Base-by-base conservation (phyloP, 192 early-diverging fungal species). In the Fimicolochytrium jonesii region DNA sequence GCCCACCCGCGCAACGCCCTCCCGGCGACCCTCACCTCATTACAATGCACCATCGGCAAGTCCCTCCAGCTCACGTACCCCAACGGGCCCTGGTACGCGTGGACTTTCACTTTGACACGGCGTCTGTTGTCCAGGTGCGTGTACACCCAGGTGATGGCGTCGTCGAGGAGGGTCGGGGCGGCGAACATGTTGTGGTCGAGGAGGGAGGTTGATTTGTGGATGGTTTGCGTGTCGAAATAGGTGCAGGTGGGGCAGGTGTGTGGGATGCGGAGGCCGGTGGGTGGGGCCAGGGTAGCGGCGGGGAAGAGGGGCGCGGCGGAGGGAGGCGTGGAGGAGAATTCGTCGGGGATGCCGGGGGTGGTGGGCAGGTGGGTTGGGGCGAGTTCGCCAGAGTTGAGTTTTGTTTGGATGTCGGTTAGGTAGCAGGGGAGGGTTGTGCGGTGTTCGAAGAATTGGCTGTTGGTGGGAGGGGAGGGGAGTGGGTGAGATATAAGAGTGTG, bases 361-460 rank as follows among this genome's bases (percentile, higher is more conserved):
- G 60, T 55, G 13, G 20, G 9, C 15, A 13, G 9, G 56, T 56
- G 66, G 31, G 29, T 11, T 30, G 35, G 17, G 7, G 75, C 67
- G 32, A 74, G 46, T 11, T 18, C 22, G 15, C 72, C 78, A 2
- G 11, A 18, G 6, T 10, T 28, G 3, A 68, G 58, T 56, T 32
- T 56, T 4, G 60, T 52, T 3, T 31, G 32, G 1, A 67, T 45
- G 55, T 70, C 46, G 29, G 60, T 46, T 10, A 46, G 36, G 42
- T 77, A 81, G 54, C 78, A 81, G 29, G 68, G 62, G 32, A 81
- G 64, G 1, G 56, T 22, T 29, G 74, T 71, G 17, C 70, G 46
- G 49, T 81, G 74, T 13, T 81, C 78, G 30, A 81, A 81, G 39
- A 75, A 81, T 15, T 31, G 57, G 25, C 53, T 68, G n/a, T n/a